Evolutionary conservation across 768 basidiomycete species (phyloP).

Genomic region (Tricholoma hemisulphureum): DNA sequence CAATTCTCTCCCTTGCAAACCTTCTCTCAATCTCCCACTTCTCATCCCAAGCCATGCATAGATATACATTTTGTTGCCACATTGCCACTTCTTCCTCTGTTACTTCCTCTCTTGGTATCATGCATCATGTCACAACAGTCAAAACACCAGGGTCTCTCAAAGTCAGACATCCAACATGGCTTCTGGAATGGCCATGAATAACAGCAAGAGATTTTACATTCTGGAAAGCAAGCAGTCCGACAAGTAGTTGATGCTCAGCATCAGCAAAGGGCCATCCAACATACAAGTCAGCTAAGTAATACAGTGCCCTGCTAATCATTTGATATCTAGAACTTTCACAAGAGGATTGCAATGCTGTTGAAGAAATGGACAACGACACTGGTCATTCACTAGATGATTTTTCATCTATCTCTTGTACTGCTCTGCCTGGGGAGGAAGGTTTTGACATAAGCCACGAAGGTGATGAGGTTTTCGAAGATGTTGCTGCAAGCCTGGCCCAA

Average conservation of each 20-base stretch:
- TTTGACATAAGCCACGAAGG: neutral
- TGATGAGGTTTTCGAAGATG: no score
- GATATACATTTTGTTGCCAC: neutral
- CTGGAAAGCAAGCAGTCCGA: neutral
- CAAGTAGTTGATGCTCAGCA: neutral
- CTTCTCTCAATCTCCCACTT: no score
- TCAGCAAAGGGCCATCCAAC: neutral
- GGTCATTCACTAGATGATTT: constrained; percentile 4
- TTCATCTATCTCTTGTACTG: neutral
- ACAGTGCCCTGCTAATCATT: no score
- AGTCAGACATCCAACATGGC: neutral
- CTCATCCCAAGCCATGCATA: no score
- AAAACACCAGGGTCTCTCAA: neutral
- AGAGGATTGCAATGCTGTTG: no score
- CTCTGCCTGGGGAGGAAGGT: no score
- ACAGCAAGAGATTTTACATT: neutral
- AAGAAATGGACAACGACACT: constrained; percentile 5
- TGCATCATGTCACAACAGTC: neutral
- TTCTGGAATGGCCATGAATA: neutral
- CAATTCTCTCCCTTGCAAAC: no score
- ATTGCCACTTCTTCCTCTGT: no score
- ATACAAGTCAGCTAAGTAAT: neutral
- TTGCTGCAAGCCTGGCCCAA: constrained; percentile 4
- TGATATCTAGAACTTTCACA: no score
- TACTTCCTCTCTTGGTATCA: neutral